Evolutionary conservation across 441 rosid species (phyloP), one percentile per base, ranked within the genome.

Genomic region (Lepidium campestre): DNA sequence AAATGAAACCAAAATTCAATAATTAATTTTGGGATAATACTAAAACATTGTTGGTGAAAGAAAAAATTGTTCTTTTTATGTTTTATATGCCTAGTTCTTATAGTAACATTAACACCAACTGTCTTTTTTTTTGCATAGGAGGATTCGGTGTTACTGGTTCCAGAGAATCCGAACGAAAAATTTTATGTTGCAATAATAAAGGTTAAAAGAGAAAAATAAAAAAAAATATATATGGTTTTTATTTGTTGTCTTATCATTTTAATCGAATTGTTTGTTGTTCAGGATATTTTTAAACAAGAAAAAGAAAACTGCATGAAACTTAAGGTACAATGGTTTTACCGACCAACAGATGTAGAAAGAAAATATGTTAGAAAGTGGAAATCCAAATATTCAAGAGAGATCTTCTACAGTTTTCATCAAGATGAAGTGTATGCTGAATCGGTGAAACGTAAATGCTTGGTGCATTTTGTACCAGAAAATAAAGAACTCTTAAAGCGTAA

Each of bases 341-440:
- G 95, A 22, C 93, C 86, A 5, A 91, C 80, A 59, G 95, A 90
- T 76, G 82, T 88, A 14, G 86, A 83, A 35, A 73, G 63, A 68
- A 85, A 80, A 44, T 77, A 79, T 8, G 77, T 86, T 41, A 82
- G 86, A 75, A 82, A 79, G 12, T 83, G 88, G 90, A 75, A 78
- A 54, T 78, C 84, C 8, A 75, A 71, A 37, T 87, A 88, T 67
- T 76, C 86, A 3, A 72, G 91, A 36, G 85, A 88, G 54, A 76
- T 90, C 22, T 88, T 88, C 65, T 90, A 85, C 57, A 91, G 97
- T 70, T 90, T 85, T 69, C 90, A 88, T 65, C 84, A 79, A 4
- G 97, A 90, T 68, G 96, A 82, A 58, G 85, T 91, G 42, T 81
- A 77, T 2, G 90, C 97, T 10, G 97, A 91, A 64, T 84, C 93